phyloP scores from a whole-genome alignment of 768 basidiomycete species.

The Naganishia friedmannii region DNA sequence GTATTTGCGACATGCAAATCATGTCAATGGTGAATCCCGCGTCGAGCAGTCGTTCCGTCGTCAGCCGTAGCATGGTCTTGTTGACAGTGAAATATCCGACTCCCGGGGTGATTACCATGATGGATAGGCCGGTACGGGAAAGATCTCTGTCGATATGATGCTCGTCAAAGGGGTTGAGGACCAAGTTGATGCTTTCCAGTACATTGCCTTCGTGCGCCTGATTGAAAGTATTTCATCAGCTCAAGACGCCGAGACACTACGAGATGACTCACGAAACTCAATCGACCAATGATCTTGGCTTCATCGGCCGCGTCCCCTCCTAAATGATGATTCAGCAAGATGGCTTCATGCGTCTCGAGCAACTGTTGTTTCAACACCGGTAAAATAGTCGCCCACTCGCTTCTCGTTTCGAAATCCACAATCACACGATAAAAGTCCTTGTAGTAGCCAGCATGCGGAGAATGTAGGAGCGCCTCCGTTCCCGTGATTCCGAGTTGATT shows the following conservation, averaged over 20 bases:
- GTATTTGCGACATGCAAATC: conserved; percentile 82
- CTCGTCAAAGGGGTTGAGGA: conserved; percentile 84
- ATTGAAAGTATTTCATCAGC: conserved; percentile 44
- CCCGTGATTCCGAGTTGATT: conserved; percentile 28
- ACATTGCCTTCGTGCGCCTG: conserved; percentile 87
- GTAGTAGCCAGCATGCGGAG: conserved; percentile 60
- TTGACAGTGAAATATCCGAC: conserved; percentile 90
- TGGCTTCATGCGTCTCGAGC: conserved; percentile 78
- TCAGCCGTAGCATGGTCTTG: conserved; percentile 81
- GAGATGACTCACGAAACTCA: conserved; percentile 47
- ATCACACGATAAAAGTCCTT: conserved; percentile 97
- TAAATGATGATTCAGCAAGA: conserved; percentile 81
- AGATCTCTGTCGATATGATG: conserved; percentile 94
- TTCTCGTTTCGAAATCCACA: conserved; percentile 81
- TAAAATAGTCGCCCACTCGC: conserved; percentile 83
- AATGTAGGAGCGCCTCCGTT: conserved; percentile 32
- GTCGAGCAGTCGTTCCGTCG: conserved; percentile 87
- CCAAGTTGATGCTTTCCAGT: conserved; percentile 91
- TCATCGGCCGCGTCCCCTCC: conserved; percentile 51
- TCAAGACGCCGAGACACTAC: background rate
- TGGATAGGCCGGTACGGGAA: conserved; percentile 77
- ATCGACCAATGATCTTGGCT: conserved; percentile 47
- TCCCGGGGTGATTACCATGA: conserved; percentile 84
- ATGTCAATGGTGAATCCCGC: conserved; percentile 89
- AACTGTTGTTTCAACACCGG: conserved; percentile 76